Evolutionary conservation across 805 yeast species (phyloP).

Genomic region (Hermanozyma aechmeae): DNA sequence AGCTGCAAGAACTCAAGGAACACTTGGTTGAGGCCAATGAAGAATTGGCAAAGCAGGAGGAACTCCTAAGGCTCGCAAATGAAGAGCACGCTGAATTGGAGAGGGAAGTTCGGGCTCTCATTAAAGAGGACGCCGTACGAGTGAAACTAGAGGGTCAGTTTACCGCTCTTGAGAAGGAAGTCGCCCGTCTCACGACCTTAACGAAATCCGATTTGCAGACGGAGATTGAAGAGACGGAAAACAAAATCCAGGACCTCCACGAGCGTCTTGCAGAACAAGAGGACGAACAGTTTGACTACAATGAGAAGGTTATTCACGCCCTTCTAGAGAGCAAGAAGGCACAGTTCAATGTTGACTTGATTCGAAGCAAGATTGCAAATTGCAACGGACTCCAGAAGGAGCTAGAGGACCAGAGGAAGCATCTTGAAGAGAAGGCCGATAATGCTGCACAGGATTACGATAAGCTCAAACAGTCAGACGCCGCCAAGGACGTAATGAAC

Average conservation of each 20-base stretch:
- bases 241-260: background rate
- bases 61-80: conserved; percentile 3
- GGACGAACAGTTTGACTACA: background rate
- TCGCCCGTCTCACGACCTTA: too few relatives aligned
- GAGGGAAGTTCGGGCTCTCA: conserved; percentile 1
- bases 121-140: too few relatives aligned
- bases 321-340: conserved; percentile 5
- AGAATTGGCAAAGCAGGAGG: conserved; percentile 2
- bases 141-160: too few relatives aligned
- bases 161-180: too few relatives aligned
- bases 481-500: conserved; percentile 25
- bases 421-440: conserved; percentile 8
- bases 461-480: conserved; percentile 30
- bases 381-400: conserved; percentile 14
- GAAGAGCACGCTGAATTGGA: conserved; percentile 4
- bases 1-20: conserved; percentile 8
- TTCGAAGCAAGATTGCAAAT: conserved; percentile 7
- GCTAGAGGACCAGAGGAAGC: conserved; percentile 16
- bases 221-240: background rate
- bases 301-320: conserved; percentile 3
- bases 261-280: background rate
- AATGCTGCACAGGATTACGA: conserved; percentile 11
- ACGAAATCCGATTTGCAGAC: too few relatives aligned
- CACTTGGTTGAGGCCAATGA: conserved; percentile 8
- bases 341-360: conserved; percentile 6